A percentile compares a stretch with the other conserved stretches of the same genome.
Evolutionary conservation across 2,329 filamentous ascomycete genomes (phyloP).

Genomic region (Colletotrichum echinochloae): DNA sequence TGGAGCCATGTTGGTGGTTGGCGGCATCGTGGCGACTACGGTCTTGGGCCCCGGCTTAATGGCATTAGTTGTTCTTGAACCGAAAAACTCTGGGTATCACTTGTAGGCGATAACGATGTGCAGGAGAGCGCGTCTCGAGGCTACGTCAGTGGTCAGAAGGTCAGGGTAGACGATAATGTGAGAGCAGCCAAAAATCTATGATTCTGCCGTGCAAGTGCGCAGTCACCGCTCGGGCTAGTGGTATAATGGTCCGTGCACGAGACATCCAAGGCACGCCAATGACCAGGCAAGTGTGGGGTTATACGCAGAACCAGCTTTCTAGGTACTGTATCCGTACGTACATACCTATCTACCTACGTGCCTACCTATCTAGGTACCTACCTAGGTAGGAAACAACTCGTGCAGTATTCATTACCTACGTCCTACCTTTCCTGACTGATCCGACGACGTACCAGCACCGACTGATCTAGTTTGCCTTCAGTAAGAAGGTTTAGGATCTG

Average conservation of each 20-base stretch:
- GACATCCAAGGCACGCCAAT: too few relatives aligned
- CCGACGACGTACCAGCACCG: neutral
- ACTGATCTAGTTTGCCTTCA: neutral
- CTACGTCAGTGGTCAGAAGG: neutral
- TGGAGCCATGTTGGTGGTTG: slow-evolving; percentile 55
- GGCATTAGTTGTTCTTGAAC: neutral
- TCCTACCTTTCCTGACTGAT: too few relatives aligned
- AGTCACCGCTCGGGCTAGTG: slow-evolving; percentile 18
- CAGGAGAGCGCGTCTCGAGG: neutral
- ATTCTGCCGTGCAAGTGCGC: slow-evolving; percentile 26
- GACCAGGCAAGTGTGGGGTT: too few relatives aligned
- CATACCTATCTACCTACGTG: too few relatives aligned
- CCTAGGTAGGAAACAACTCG: too few relatives aligned
- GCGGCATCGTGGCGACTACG: slow-evolving; percentile 41
- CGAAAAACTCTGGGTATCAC: neutral
- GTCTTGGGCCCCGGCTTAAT: neutral
- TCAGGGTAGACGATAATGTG: neutral
- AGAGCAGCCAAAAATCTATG: slow-evolving; percentile 30
- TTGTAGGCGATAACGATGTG: neutral
- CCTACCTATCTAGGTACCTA: too few relatives aligned
- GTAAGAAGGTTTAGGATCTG: neutral
- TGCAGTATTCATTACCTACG: too few relatives aligned
- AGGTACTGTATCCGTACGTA: too few relatives aligned
- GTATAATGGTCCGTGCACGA: neutral
- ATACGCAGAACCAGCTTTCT: neutral